Evolutionary conservation across 2,329 filamentous ascomycete species (phyloP).

Genomic region (Capronia coronata): DNA sequence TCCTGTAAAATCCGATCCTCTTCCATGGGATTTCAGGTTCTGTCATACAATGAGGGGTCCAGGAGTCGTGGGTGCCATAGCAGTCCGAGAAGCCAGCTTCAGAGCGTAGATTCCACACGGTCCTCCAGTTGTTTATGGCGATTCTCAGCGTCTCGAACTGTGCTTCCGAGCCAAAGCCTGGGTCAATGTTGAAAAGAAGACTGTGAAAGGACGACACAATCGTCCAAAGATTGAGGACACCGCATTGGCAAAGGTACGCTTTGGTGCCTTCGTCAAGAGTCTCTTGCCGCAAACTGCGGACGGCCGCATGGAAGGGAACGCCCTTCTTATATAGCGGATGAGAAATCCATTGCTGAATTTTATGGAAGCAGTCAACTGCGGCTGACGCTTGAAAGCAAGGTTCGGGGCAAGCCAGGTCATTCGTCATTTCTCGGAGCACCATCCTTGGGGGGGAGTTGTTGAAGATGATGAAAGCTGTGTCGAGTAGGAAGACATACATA

Average conservation of each 20-base stretch:
- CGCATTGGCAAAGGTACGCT: not conserved
- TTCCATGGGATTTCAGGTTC: conserved; percentile 32
- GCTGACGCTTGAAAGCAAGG: conserved; percentile 36
- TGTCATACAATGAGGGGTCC: conserved; percentile 8
- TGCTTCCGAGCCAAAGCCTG: not conserved
- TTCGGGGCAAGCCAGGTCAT: conserved; percentile 34
- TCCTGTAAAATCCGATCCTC: conserved; percentile 34
- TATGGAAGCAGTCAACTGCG: conserved; percentile 30
- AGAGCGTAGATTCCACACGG: not conserved
- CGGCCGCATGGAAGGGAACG: not conserved
- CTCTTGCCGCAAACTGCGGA: not conserved
- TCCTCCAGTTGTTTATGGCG: not conserved
- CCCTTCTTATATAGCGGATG: not conserved
- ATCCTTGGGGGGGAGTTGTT: conserved; percentile 40
- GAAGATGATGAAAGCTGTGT: conserved; percentile 39
- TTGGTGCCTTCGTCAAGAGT: not conserved
- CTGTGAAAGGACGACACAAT: conserved; percentile 1
- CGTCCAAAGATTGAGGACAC: conserved; percentile 4
- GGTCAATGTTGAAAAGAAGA: conserved; percentile 1
- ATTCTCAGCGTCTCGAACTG: not conserved
- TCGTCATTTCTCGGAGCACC: conserved; percentile 38
- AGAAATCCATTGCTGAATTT: not conserved
- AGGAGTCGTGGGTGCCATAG: conserved; percentile 15
- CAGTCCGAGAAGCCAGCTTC: not conserved
- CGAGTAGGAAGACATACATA: conserved; percentile 36